phyloP scores from a whole-genome alignment of 139 green algal genomes.

The Tetradesmus obliquus region DNA sequence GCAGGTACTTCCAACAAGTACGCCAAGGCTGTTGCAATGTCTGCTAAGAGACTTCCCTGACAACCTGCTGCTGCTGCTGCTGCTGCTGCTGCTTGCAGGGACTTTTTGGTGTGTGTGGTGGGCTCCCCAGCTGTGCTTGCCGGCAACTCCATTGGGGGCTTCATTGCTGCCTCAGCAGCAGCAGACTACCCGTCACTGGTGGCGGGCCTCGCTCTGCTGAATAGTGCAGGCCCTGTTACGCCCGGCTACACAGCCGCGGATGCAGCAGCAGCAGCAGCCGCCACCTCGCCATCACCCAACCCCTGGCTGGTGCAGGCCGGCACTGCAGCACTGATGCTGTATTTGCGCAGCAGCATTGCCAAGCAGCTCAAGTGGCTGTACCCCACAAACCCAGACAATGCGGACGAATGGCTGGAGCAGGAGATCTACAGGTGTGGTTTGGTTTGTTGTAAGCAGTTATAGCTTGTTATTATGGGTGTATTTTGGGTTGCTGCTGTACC shows the following conservation, averaged over 20 bases:
- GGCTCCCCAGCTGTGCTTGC: constrained; percentile 81
- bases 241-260: constrained; percentile 10
- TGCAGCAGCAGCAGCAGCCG: constrained; percentile 6
- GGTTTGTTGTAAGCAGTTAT: not conserved
- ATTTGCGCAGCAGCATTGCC: constrained; percentile 62
- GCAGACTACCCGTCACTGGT: constrained; percentile 74
- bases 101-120: constrained; percentile 86
- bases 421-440: constrained; percentile 84
- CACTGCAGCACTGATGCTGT: constrained; percentile 20
- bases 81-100: constrained; percentile 32
- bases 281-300: constrained; percentile 43
- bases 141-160: constrained; percentile 98
- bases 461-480: not conserved
- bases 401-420: constrained; percentile 84
- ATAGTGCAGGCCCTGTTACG: constrained; percentile 55
- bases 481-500: constrained; percentile 46
- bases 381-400: constrained; percentile 71
- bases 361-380: constrained; percentile 81
- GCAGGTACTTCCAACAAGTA: too few relatives aligned
- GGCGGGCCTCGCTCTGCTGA: constrained; percentile 60
- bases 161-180: constrained; percentile 65
- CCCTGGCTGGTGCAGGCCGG: constrained; percentile 48
- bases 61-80: not conserved
- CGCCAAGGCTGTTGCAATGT: too few relatives aligned
- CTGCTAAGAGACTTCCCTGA: too few relatives aligned